Evolutionary conservation across 1,139 yeast genomes (phyloP).

Genomic region (Debaryomyces robertsiae): DNA sequence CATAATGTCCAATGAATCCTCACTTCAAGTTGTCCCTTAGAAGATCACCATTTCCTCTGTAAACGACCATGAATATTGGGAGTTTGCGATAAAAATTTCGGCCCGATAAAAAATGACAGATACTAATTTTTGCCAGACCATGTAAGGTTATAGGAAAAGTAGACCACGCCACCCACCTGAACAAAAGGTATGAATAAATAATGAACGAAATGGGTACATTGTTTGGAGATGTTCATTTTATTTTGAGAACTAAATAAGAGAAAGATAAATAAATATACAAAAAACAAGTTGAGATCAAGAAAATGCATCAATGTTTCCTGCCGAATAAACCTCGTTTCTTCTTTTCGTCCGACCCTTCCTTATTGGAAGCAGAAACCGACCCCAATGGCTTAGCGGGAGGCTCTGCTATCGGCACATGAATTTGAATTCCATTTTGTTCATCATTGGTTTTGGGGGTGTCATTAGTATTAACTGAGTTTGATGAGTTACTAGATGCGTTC

Average conservation of each 20-base stretch:
- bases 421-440: constrained; percentile 13
- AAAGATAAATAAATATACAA: constrained; percentile 1
- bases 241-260: constrained; percentile 5
- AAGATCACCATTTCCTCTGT: too few species aligned
- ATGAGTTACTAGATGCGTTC: constrained; percentile 31
- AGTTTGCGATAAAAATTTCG: not conserved
- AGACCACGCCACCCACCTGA: not conserved
- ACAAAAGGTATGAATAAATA: not conserved
- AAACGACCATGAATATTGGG: not conserved
- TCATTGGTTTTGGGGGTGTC: constrained; percentile 33
- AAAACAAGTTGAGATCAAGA: not conserved
- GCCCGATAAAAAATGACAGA: constrained; percentile 7
- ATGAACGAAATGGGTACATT: too few species aligned
- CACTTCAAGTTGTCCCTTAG: too few species aligned
- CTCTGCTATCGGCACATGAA: constrained; percentile 20
- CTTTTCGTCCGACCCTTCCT: constrained; percentile 19
- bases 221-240: too few species aligned
- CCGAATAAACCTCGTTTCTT: constrained; percentile 41
- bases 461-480: constrained; percentile 25
- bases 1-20: not conserved
- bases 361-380: constrained; percentile 25
- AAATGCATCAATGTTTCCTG: constrained; percentile 19
- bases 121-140: not conserved
- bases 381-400: constrained; percentile 40
- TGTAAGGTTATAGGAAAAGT: too few species aligned